Percentiles rank a stretch among this genome's conserved stretches.
phyloP scores from a whole-genome alignment of 1,284 basidiomycete species.

The Ustilago lituana region DNA sequence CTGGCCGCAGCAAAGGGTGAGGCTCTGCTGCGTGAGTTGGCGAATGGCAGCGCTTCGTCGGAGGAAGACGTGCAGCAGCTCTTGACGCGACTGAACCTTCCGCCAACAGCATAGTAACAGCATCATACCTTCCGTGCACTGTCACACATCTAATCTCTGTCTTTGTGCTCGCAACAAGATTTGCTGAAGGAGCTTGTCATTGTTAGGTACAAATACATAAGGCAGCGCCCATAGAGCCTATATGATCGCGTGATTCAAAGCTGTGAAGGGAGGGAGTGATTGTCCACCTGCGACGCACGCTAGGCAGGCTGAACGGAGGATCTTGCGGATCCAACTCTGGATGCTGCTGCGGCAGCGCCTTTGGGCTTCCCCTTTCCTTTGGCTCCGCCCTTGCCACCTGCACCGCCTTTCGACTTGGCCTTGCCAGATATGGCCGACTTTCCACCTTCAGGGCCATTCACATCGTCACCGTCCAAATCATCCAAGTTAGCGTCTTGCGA shows the following conservation, averaged over 20 bases:
- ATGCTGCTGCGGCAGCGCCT: conserved; percentile 14
- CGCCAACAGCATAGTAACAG: no score
- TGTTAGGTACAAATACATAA: conserved; percentile 34
- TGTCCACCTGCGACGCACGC: not conserved
- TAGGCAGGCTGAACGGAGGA: conserved; percentile 29
- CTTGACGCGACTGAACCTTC: conserved; percentile 1
- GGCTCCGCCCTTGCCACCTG: conserved; percentile 18
- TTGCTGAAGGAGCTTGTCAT: not conserved
- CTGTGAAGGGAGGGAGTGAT: not conserved
- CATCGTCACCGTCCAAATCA: conserved; percentile 25
- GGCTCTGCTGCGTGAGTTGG: conserved; percentile 13
- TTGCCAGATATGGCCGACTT: conserved; percentile 22
- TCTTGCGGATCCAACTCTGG: conserved; percentile 29
- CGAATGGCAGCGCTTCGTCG: not conserved
- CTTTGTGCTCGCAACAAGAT: not conserved
- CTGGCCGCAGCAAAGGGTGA: conserved; percentile 17
- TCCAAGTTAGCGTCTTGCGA: conserved; percentile 18
- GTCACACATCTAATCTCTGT: not conserved
- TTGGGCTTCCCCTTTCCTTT: conserved; percentile 31
- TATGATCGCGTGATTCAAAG: not conserved
- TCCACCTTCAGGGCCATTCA: conserved; percentile 6
- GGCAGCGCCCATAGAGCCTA: not conserved
- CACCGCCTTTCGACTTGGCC: conserved; percentile 18
- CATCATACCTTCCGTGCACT: not conserved
- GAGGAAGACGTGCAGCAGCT: conserved; percentile 9